Percentiles rank a stretch among this genome's conserved stretches.
phyloP scores from a whole-genome alignment of 805 yeast genomes.

The Candida tibetensis region DNA sequence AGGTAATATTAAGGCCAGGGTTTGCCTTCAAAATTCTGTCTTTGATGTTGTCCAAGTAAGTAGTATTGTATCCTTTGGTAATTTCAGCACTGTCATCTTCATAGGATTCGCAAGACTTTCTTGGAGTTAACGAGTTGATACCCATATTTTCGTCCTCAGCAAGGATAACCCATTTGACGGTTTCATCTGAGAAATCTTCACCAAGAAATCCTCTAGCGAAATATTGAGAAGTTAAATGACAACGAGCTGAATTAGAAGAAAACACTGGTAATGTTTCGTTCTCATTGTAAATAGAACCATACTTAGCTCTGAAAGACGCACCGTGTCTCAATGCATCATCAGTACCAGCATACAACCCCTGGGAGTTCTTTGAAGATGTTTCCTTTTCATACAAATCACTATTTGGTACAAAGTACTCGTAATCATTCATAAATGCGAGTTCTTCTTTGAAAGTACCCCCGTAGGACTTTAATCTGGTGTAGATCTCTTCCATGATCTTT shows the following conservation, averaged over 20 bases:
- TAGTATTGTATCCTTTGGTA: slow-evolving; percentile 27
- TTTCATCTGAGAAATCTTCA: slow-evolving; percentile 32
- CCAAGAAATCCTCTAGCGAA: slow-evolving; percentile 63
- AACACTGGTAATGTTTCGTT: slow-evolving; percentile 46
- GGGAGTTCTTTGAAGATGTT: slow-evolving; percentile 44
- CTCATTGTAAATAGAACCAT: slow-evolving; percentile 44
- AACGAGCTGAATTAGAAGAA: slow-evolving; percentile 54
- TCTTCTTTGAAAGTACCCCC: slow-evolving; percentile 43
- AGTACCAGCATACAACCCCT: slow-evolving; percentile 51
- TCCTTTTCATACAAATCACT: slow-evolving; percentile 45
- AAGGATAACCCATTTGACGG: slow-evolving; percentile 37
- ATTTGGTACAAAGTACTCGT: slow-evolving; percentile 45
- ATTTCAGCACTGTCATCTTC: slow-evolving; percentile 13
- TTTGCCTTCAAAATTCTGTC: slow-evolving; percentile 55
- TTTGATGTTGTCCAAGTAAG: slow-evolving; percentile 53
- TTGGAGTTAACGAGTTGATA: slow-evolving; percentile 30
- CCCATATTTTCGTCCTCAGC: slow-evolving; percentile 39
- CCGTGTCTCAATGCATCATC: slow-evolving; percentile 51
- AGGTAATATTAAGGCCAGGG: slow-evolving; percentile 51
- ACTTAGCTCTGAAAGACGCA: slow-evolving; percentile 43
- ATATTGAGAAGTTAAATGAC: slow-evolving; percentile 50
- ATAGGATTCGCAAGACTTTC: slow-evolving; percentile 19
- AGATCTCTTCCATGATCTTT: slow-evolving; percentile 22
- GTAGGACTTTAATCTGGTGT: slow-evolving; percentile 19
- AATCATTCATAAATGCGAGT: slow-evolving; percentile 50